Evolutionary conservation across 495 filamentous ascomycete species (phyloP).

Genomic region (Podospora bellae-mahoneyi): DNA sequence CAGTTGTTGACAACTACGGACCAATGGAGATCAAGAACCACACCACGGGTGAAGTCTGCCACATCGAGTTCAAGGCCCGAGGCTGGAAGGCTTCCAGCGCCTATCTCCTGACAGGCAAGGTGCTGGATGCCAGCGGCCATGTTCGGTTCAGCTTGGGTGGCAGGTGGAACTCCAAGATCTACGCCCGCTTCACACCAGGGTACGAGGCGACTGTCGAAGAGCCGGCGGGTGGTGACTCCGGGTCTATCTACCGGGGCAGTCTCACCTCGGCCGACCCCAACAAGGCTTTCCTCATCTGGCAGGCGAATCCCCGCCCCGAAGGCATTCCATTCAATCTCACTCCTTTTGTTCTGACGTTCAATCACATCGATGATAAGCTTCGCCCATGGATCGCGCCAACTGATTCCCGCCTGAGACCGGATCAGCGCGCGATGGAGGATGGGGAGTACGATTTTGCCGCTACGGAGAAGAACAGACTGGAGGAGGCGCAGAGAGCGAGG

Average conservation of each 20-base stretch:
- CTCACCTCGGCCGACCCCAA: conserved; percentile 50
- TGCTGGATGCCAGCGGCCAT: conserved; percentile 67
- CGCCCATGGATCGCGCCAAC: conserved; percentile 77
- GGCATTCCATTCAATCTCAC: conserved; percentile 96
- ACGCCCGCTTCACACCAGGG: conserved; percentile 86
- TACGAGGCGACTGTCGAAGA: conserved; percentile 72
- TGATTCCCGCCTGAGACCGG: conserved; percentile 83
- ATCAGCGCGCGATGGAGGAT: conserved; percentile 98
- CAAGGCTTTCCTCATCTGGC: conserved; percentile 89
- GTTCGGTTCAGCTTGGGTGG: conserved; percentile 87
- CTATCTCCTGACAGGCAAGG: conserved; percentile 81
- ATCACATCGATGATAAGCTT: conserved; percentile 76
- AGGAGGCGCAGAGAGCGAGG: conserved; percentile 85
- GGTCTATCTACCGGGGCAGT: conserved; percentile 37
- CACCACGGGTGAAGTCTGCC: conserved; percentile 85
- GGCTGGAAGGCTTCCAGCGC: conserved; percentile 92
- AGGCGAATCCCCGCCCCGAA: conserved; percentile 72
- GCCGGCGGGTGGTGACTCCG: conserved; percentile 44
- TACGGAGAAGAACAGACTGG: conserved; percentile 88
- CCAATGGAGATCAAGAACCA: conserved; percentile 96
- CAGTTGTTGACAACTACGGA: conserved; percentile 97
- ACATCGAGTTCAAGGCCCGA: conserved; percentile 91
- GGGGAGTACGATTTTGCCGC: conserved; percentile 92
- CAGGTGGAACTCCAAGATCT: conserved; percentile 96
- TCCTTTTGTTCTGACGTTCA: conserved; percentile 91